Percentiles rank a stretch among this genome's conserved stretches.
phyloP scores from a whole-genome alignment of 106 monocot genomes.

The Acorus calamus region DNA sequence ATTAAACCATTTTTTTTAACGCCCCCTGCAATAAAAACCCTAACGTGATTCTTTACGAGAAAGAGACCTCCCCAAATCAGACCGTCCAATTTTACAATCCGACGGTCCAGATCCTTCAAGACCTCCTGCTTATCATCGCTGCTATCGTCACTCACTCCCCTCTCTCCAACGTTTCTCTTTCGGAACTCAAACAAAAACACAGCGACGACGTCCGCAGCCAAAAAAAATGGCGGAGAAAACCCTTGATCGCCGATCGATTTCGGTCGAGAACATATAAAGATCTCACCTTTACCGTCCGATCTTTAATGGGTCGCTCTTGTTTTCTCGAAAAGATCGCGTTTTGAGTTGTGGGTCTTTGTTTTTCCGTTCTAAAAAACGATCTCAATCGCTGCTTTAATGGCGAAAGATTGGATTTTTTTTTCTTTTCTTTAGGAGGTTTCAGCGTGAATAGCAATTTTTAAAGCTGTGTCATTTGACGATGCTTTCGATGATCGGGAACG shows the following conservation, averaged over 20 bases:
- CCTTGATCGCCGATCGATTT: constrained; percentile 3
- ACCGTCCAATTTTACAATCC: constrained; percentile 6
- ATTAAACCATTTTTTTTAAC: too few species aligned
- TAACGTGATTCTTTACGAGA: background rate
- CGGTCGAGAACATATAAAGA: background rate
- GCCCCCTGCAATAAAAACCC: too few species aligned
- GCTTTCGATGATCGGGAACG: constrained; percentile 32
- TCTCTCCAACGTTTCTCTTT: constrained; percentile 1
- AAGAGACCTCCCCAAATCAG: background rate
- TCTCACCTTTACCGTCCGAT: constrained; percentile 4
- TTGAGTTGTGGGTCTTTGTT: background rate
- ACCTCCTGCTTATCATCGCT: constrained; percentile 13
- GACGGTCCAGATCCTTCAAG: constrained; percentile 1
- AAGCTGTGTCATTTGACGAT: constrained; percentile 23
- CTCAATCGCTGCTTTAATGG: background rate
- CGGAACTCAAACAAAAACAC: background rate
- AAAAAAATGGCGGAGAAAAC: constrained; percentile 14
- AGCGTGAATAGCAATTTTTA: too few species aligned
- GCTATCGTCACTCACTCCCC: background rate
- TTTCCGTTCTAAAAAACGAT: background rate
- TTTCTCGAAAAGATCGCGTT: background rate
- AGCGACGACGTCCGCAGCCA: background rate
- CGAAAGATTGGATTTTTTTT: constrained; percentile 6
- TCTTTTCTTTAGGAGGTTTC: too few species aligned
- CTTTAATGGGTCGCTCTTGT: background rate